A percentile compares a stretch with the other conserved stretches of the same genome.
Conservation (phyloP, 768 basidiomycete species). For the Russula lepida region DNA sequence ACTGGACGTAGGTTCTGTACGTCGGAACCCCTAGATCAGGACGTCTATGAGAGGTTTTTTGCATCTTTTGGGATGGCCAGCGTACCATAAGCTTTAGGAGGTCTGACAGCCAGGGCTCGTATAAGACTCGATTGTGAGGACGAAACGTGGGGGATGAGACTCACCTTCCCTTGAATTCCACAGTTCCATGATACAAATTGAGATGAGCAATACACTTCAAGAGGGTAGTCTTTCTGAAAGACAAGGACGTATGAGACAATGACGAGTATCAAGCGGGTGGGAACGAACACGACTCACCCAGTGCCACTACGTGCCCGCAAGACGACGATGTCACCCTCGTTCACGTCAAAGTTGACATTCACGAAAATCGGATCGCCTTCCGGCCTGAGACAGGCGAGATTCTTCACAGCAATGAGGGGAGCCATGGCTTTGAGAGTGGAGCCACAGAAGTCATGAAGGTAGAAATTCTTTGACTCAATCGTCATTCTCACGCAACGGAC, state of each 20-base stretch:
- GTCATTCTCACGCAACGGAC: conserved; percentile 12
- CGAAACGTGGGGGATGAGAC: conserved; percentile 20
- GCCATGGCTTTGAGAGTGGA: neutral
- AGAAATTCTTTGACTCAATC: neutral
- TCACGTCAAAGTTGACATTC: conserved; percentile 51
- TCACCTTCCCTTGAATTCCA: conserved; percentile 61
- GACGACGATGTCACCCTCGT: conserved; percentile 67
- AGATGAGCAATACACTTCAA: conserved; percentile 81
- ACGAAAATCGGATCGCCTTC: conserved; percentile 46
- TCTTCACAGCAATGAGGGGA: conserved; percentile 43
- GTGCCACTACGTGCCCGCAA: conserved; percentile 75
- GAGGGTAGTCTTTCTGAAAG: conserved; percentile 55
- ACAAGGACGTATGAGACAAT: no score
- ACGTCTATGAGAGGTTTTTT: neutral
- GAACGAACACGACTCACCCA: conserved; percentile 38
- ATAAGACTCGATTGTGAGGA: neutral
- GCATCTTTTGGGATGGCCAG: conserved; percentile 1
- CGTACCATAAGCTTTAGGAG: conserved; percentile 43
- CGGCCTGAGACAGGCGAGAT: conserved; percentile 42
- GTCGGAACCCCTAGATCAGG: conserved; percentile 51
- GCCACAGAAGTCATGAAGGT: neutral
- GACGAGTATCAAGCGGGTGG: neutral
- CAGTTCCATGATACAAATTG: conserved; percentile 56
- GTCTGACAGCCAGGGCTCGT: conserved; percentile 28
- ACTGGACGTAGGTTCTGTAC: conserved; percentile 73